These are phyloP conservation scores for Kondoa malvinella DNA, from an alignment of 768 basidiomycete genomes.

Conservation along the genomic window DNA sequence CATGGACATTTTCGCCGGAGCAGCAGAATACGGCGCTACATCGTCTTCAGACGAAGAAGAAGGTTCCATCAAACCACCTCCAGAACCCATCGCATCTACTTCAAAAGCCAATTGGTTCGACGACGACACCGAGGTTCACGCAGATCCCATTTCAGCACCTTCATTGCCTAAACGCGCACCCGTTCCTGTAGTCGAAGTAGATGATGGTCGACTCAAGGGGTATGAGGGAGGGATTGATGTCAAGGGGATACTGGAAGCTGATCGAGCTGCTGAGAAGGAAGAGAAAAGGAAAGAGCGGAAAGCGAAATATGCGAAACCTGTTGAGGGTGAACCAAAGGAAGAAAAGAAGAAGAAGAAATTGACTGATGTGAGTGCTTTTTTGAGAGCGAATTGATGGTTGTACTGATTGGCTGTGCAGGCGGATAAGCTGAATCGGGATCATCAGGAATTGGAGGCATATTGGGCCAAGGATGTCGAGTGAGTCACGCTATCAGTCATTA, in stretches of 20 bases:
- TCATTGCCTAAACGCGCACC: background rate
- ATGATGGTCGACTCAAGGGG: background rate
- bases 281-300: conserved; percentile 8
- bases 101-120: conserved; percentile 7
- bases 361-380: conserved; percentile 6
- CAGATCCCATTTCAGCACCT: conserved; percentile 3
- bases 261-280: conserved; percentile 6
- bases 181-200: background rate
- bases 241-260: background rate
- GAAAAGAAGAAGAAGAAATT: conserved; percentile 4
- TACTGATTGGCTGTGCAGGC: no score
- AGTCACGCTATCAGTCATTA: no score
- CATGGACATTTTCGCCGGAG: conserved; percentile 3
- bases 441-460: conserved; percentile 1
- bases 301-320: background rate
- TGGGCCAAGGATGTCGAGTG: no score
- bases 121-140: conserved; percentile 5
- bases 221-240: background rate
- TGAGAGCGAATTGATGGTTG: no score
- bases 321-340: background rate
- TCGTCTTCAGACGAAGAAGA: background rate
- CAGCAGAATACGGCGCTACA: background rate
- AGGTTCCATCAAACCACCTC: background rate
- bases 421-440: conserved; percentile 5
- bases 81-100: background rate